phyloP scores from a whole-genome alignment of 768 basidiomycete genomes.

The Sporobolomyces phaffii region DNA sequence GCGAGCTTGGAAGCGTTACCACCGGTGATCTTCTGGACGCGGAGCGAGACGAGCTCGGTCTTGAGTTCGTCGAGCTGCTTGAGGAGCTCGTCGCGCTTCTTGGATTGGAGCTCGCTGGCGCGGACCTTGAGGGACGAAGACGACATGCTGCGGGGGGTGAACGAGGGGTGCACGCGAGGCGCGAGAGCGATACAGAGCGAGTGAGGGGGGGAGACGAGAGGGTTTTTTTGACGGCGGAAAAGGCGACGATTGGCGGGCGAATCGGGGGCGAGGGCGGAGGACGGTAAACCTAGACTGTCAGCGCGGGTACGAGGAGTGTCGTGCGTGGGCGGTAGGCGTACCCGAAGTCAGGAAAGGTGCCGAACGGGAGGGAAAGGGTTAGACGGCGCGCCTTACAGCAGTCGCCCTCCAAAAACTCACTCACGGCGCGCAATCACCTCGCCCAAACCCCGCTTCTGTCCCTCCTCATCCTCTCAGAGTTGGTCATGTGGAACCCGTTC shows the following conservation, averaged over 20 bases:
- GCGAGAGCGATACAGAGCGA: background rate
- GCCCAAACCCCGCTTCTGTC: too few relatives aligned
- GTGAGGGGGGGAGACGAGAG: background rate
- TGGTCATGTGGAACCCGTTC: conserved; percentile 16
- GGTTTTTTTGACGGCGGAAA: background rate
- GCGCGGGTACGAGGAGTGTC: background rate
- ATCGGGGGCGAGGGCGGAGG: background rate
- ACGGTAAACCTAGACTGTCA: background rate
- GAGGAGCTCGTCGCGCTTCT: conserved; percentile 72
- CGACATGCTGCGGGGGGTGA: conserved; percentile 26
- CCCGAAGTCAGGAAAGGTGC: conserved; percentile 19
- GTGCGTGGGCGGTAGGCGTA: background rate
- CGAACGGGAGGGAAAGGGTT: conserved; percentile 7
- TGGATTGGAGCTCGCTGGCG: conserved; percentile 52
- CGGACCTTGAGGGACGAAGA: conserved; percentile 36
- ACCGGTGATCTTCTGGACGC: conserved; percentile 97
- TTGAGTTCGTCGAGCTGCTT: conserved; percentile 92
- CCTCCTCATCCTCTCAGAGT: background rate
- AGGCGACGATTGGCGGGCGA: background rate
- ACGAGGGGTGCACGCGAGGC: background rate
- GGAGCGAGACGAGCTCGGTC: conserved; percentile 83
- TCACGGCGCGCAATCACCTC: background rate
- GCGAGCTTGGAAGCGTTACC: conserved; percentile 92
- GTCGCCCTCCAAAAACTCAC: background rate
- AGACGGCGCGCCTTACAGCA: background rate